A percentile compares a stretch with the other conserved stretches of the same genome.
Evolutionary conservation across 2,329 filamentous ascomycete genomes (phyloP).

Genomic region (Trichoderma atrobrunneum): DNA sequence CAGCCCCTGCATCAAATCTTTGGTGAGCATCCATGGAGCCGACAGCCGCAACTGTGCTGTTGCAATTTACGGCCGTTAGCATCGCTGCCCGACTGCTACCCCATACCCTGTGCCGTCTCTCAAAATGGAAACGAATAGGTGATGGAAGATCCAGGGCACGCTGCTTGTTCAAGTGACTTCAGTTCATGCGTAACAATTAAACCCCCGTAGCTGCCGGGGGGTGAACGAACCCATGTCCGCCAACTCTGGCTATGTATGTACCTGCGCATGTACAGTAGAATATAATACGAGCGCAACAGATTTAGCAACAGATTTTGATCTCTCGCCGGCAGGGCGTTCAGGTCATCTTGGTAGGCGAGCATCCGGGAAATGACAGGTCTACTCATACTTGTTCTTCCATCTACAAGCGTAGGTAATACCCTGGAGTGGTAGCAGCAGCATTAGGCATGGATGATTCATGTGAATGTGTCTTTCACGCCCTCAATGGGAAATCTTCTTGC

Average conservation of each 20-base stretch:
- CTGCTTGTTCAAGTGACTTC: slow-evolving; percentile 15
- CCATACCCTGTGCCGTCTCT: background rate
- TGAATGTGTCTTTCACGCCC: background rate
- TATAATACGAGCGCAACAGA: background rate
- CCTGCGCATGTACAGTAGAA: background rate
- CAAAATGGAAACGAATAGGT: background rate
- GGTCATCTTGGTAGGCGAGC: background rate
- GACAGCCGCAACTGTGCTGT: background rate
- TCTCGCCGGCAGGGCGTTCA: background rate
- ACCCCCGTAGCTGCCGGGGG: background rate
- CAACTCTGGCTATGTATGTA: background rate
- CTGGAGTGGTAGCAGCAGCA: background rate
- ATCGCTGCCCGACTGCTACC: background rate
- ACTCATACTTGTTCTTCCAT: background rate
- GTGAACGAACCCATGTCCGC: background rate
- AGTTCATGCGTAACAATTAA: slow-evolving; percentile 18
- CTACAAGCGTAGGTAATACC: background rate
- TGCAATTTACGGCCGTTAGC: background rate
- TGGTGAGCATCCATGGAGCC: background rate
- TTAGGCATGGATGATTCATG: background rate
- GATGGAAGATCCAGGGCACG: background rate
- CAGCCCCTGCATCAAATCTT: slow-evolving; percentile 3
- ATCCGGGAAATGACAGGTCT: background rate
- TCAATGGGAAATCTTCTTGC: background rate
- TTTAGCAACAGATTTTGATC: background rate